Base-by-base conservation (phyloP, 345 rosid genomes). In the Lepidium africanum region DNA sequence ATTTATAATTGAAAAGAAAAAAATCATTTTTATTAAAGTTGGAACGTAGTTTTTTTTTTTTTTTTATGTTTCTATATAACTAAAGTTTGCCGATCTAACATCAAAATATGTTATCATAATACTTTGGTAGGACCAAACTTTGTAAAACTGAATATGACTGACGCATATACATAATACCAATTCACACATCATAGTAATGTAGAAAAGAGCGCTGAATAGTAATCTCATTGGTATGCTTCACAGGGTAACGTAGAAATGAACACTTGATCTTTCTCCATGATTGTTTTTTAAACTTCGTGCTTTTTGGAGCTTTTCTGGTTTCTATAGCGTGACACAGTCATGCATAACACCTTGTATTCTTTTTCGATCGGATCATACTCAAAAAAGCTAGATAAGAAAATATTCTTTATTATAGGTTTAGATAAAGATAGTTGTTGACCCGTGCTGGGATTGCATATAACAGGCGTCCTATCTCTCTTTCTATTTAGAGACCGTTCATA, bases 281-380 rank as follows among this genome's bases (percentile, higher is more conserved):
- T 10, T 10, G 5, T 5, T 17, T 11, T 39, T 35, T 49, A 11
- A 51, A 65, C 60, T 52, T 65, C 30, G 27, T 65, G 50, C 32
- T 66, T 19, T 9, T 30, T 27, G 3, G 62, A 66, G 5, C 4
- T 32, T 7, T 4, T 2, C 32, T 8, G 33, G 12, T 10, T 3
- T 16, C 50, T 66, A 19, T 41, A 30, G 1, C 0, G 2, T 6
- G 33, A 3, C 35, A 53, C 41, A 8, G 45, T 43, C 63, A 19
- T 42, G 37, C 45, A 67, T 23, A 67, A 27, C 43, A 67, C 37
- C 62, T 43, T 55, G 36, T 12, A 13, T 12, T 33, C 8, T 43
- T 67, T 67, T 0, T 4, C 11, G 6, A 43, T 35, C 0, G 63
- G 71, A 67, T 67, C 71, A 43, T 41, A 66, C 62, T n/a, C 52